phyloP scores from a whole-genome alignment of 441 rosid species.

The Adansonia rubrostipa region DNA sequence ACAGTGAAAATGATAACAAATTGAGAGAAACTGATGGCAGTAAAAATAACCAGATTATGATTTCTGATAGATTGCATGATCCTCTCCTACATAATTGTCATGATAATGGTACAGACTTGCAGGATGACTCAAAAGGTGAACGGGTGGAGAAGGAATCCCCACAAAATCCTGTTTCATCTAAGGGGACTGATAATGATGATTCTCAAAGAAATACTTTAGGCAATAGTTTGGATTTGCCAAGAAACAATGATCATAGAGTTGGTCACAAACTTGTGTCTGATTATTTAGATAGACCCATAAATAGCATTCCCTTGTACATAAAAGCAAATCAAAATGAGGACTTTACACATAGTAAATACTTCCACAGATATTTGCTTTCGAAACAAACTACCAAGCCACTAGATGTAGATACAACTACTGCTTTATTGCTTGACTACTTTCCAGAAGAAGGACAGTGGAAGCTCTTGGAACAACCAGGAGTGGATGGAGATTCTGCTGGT shows the following conservation, averaged over 20 bases:
- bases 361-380: slow-evolving; percentile 50
- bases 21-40: slow-evolving; percentile 26
- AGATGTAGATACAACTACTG: slow-evolving; percentile 73
- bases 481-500: slow-evolving; percentile 39
- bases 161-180: slow-evolving; percentile 28
- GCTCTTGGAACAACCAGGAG: slow-evolving; percentile 74
- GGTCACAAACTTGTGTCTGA: slow-evolving; percentile 43
- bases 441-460: slow-evolving; percentile 97
- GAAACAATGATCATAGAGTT: slow-evolving; percentile 39
- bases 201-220: slow-evolving; percentile 27
- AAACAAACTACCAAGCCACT: slow-evolving; percentile 56
- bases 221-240: slow-evolving; percentile 27
- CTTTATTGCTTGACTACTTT: slow-evolving; percentile 80
- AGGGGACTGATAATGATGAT: slow-evolving; percentile 25
- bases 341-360: slow-evolving; percentile 44
- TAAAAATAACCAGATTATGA: slow-evolving; percentile 33
- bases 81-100: slow-evolving; percentile 26
- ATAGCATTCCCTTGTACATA: slow-evolving; percentile 45
- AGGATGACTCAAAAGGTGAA: slow-evolving; percentile 38
- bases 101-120: slow-evolving; percentile 26
- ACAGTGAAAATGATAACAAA: slow-evolving; percentile 35
- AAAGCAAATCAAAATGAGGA: slow-evolving; percentile 41
- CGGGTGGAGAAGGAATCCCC: slow-evolving; percentile 35
- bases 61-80: slow-evolving; percentile 36
- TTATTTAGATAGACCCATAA: slow-evolving; percentile 35